A percentile compares a stretch with the other conserved stretches of the same genome.
phyloP scores from a whole-genome alignment of 2,329 filamentous ascomycete genomes.

The Stemphylium beticola region DNA sequence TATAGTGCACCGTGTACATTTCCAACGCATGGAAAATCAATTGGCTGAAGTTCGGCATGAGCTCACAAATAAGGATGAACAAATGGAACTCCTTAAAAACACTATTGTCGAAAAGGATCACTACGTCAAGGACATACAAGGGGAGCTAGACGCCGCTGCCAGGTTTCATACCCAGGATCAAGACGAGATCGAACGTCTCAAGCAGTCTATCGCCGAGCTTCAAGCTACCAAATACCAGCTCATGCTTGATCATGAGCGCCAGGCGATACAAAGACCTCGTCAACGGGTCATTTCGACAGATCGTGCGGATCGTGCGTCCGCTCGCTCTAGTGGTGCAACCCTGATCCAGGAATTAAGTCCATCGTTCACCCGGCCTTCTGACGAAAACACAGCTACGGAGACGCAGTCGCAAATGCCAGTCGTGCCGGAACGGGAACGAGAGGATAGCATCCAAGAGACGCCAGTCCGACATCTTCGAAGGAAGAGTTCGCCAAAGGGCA shows the following conservation, averaged over 20 bases:
- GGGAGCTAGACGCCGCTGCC: slow-evolving; percentile 24
- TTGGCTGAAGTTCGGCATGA: slow-evolving; percentile 33
- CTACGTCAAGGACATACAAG: slow-evolving; percentile 26
- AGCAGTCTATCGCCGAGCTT: slow-evolving; percentile 29
- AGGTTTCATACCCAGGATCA: slow-evolving; percentile 27
- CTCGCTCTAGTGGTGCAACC: slow-evolving; percentile 42
- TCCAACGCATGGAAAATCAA: slow-evolving; percentile 43
- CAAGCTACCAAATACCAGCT: slow-evolving; percentile 39
- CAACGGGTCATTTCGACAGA: slow-evolving; percentile 30
- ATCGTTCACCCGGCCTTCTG: slow-evolving; percentile 18
- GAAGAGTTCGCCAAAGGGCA: slow-evolving; percentile 11
- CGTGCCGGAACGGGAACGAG: slow-evolving; percentile 7
- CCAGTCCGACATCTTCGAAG: slow-evolving; percentile 22
- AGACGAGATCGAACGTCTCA: slow-evolving; percentile 36
- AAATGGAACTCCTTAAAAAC: slow-evolving; percentile 26
- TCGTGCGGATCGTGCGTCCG: slow-evolving; percentile 25
- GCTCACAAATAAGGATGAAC: slow-evolving; percentile 28
- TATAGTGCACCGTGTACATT: slow-evolving; percentile 42
- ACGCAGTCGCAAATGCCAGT: slow-evolving; percentile 9
- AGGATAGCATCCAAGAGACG: slow-evolving; percentile 27
- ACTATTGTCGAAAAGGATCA: slow-evolving; percentile 24
- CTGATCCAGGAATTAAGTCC: slow-evolving; percentile 36
- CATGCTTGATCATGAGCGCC: slow-evolving; percentile 42
- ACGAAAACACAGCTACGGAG: slow-evolving; percentile 19
- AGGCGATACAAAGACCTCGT: slow-evolving; percentile 31